Percentiles rank a stretch among this genome's conserved stretches.
These are phyloP conservation scores for Saccharomycopsis amapae DNA, from an alignment of 805 yeast genomes.

Conservation along the genomic window DNA sequence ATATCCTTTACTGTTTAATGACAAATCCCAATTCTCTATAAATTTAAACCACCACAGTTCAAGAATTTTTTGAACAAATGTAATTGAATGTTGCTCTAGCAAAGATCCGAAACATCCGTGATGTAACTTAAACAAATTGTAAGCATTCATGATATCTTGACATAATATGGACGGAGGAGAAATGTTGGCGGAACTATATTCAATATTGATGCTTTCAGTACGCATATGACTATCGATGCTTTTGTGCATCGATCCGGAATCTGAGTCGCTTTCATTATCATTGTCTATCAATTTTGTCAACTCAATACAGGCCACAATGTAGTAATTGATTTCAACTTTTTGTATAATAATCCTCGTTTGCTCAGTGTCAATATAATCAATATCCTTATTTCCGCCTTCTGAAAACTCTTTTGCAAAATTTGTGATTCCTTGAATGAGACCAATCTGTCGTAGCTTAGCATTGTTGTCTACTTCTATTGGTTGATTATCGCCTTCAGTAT, in stretches of 20 bases:
- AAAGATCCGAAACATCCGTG: constrained; percentile 12
- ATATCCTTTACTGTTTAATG: constrained; percentile 17
- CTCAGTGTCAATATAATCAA: constrained; percentile 17
- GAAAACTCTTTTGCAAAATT: constrained; percentile 19
- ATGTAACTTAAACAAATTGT: constrained; percentile 15
- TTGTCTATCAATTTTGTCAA: constrained; percentile 15
- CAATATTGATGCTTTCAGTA: constrained; percentile 4
- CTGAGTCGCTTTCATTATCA: constrained; percentile 5
- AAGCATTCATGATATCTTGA: constrained; percentile 13
- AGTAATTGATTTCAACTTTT: constrained; percentile 13
- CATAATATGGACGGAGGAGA: constrained; percentile 13
- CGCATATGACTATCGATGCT: no score
- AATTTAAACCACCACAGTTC: constrained; percentile 7
- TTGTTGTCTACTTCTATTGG: neutral
- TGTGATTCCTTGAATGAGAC: constrained; percentile 18
- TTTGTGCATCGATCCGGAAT: neutral
- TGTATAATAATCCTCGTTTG: constrained; percentile 15
- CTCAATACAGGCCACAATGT: constrained; percentile 15
- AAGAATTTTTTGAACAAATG: neutral
- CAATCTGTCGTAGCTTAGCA: constrained; percentile 17
- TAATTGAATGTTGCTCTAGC: neutral
- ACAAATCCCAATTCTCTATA: constrained; percentile 10
- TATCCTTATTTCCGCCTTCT: neutral
- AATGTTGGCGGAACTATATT: constrained; percentile 13
- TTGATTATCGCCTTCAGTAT: neutral